These are phyloP conservation scores for Boletellus sp. DNA, from an alignment of 768 basidiomycete species.

Conservation along the genomic window DNA sequence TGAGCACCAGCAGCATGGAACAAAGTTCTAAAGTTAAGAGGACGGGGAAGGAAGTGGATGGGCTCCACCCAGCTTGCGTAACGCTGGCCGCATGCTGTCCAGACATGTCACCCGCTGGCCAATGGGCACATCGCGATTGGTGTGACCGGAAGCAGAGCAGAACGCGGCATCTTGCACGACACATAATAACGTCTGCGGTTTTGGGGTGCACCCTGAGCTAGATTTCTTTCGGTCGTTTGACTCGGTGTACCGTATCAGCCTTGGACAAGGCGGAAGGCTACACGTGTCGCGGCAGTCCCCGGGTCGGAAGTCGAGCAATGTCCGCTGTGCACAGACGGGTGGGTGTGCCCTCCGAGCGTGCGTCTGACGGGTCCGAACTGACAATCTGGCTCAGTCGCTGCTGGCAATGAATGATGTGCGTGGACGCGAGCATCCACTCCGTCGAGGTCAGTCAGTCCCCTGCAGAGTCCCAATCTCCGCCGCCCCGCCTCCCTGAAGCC, in stretches of 20 bases:
- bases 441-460: background rate
- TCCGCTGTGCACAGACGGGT: background rate
- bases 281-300: conserved; percentile 23
- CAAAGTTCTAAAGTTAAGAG: conserved; percentile 11
- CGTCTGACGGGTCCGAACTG: conserved; percentile 23
- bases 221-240: conserved; percentile 10
- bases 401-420: conserved; percentile 9
- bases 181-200: conserved; percentile 33
- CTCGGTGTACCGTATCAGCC: background rate
- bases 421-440: conserved; percentile 8
- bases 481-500: conserved; percentile 4
- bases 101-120: conserved; percentile 12
- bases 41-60: conserved; percentile 3
- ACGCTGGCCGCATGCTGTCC: conserved; percentile 24
- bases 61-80: conserved; percentile 20
- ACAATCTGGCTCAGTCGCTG: background rate
- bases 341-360: background rate
- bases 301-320: conserved; percentile 16
- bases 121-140: conserved; percentile 9
- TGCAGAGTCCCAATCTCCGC: conserved; percentile 37
- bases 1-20: conserved; percentile 5
- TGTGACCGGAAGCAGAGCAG: conserved; percentile 27
- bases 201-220: conserved; percentile 33
- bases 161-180: conserved; percentile 10
- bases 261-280: conserved; percentile 9